Percentiles rank a stretch among this genome's conserved stretches.
phyloP scores from a whole-genome alignment of 1,284 basidiomycete species.

The Ustilago shanxiensis region DNA sequence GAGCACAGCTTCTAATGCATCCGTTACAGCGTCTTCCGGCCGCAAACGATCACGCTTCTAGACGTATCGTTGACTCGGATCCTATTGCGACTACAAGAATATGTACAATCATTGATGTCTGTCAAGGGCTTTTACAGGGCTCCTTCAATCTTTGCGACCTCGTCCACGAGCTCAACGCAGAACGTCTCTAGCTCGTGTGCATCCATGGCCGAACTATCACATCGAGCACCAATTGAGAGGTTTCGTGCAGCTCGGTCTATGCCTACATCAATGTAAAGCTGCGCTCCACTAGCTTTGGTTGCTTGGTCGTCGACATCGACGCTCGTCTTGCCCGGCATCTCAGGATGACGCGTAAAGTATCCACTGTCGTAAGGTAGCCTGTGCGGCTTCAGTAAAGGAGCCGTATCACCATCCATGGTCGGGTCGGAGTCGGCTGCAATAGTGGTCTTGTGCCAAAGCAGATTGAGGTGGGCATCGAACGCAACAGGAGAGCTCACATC shows the following conservation, averaged over 20 bases:
- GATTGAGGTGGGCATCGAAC: slow-evolving; percentile 29
- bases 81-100: too few species aligned
- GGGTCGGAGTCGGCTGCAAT: too few species aligned
- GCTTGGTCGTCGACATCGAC: not conserved
- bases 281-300: not conserved
- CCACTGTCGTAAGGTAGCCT: slow-evolving; percentile 15
- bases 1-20: not conserved
- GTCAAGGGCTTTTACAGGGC: too few species aligned
- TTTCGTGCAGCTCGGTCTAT: slow-evolving; percentile 4
- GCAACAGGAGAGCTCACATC: not conserved
- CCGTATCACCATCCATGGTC: not conserved
- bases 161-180: too few species aligned
- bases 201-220: too few species aligned
- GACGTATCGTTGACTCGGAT: not conserved
- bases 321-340: slow-evolving; percentile 11
- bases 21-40: not conserved
- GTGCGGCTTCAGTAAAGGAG: slow-evolving; percentile 6
- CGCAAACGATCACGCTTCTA: slow-evolving; percentile 39
- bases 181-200: too few species aligned
- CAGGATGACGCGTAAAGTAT: slow-evolving; percentile 20
- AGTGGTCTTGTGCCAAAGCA: slow-evolving; percentile 13
- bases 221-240: slow-evolving; percentile 14
- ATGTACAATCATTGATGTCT: too few species aligned
- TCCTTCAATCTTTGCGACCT: too few species aligned
- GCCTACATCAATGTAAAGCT: slow-evolving; percentile 27